These are phyloP conservation scores for Globisporangium radiosum DNA, from an alignment of 352 stramenopile genomes.

Conservation along the genomic window DNA sequence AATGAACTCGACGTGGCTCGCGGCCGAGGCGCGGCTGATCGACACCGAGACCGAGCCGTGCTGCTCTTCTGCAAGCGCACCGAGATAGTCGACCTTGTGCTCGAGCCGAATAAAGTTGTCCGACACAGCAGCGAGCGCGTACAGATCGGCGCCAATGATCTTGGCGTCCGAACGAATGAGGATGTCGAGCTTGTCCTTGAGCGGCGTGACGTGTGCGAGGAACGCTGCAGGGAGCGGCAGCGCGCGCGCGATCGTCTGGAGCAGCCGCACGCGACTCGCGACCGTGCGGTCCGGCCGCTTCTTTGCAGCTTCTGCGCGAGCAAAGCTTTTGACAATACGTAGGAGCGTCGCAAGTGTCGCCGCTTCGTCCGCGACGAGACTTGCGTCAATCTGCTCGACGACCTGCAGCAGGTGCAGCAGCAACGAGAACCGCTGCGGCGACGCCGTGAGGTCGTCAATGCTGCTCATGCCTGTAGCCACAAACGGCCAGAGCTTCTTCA, in stretches of 20 bases:
- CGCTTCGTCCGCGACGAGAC: constrained; percentile 28
- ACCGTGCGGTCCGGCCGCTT: constrained; percentile 35
- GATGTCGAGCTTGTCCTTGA: constrained; percentile 51
- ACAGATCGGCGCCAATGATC: constrained; percentile 61
- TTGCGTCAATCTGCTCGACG: constrained; percentile 43
- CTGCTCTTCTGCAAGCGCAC: constrained; percentile 50
- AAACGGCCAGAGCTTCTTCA: constrained; percentile 49
- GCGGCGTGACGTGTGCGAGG: constrained; percentile 22
- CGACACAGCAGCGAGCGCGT: constrained; percentile 38
- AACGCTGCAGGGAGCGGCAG: constrained; percentile 36
- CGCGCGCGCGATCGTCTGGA: constrained; percentile 35
- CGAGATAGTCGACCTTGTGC: constrained; percentile 74
- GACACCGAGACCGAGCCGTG: constrained; percentile 42
- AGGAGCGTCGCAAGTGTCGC: constrained; percentile 30
- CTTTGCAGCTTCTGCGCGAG: constrained; percentile 41
- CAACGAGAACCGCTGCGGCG: constrained; percentile 59
- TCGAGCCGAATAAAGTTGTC: constrained; percentile 43
- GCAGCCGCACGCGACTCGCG: constrained; percentile 35
- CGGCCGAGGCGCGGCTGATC: constrained; percentile 49
- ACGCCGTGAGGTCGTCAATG: constrained; percentile 39
- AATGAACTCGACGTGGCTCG: constrained; percentile 68
- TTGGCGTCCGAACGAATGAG: constrained; percentile 66
- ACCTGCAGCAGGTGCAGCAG: constrained; percentile 60
- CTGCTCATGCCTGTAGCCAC: constrained; percentile 29
- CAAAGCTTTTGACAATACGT: constrained; percentile 41